phyloP scores from a whole-genome alignment of 192 early-diverging fungal genomes.

The Rhizophlyctis rosea region DNA sequence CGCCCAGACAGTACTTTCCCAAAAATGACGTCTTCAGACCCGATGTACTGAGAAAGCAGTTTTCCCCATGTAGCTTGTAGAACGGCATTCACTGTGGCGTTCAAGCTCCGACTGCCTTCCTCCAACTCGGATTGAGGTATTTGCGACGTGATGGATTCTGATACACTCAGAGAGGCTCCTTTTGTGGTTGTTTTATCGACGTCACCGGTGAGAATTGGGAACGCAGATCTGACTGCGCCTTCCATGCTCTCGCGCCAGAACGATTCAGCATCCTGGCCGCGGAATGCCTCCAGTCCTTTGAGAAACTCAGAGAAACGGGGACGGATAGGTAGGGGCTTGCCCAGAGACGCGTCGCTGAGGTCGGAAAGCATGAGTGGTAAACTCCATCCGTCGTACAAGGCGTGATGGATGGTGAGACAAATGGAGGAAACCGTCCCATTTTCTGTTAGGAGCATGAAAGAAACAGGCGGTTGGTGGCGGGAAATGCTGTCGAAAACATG shows the following conservation, averaged over 20 bases:
- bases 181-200: too few species aligned
- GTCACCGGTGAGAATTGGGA: neutral
- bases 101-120: neutral
- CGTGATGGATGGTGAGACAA: constrained; percentile 17
- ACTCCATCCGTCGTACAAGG: constrained; percentile 4
- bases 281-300: too few species aligned
- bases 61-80: constrained; percentile 10
- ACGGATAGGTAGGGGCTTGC: too few species aligned
- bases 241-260: neutral
- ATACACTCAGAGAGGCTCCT: too few species aligned
- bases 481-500: too few species aligned
- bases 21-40: constrained; percentile 1
- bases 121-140: neutral
- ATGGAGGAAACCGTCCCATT: too few species aligned
- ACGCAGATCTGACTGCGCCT: neutral
- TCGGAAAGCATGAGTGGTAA: constrained; percentile 22
- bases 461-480: too few species aligned
- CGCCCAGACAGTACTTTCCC: neutral
- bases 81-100: neutral
- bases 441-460: too few species aligned
- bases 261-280: constrained; percentile 2
- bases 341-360: too few species aligned
- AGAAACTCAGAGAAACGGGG: too few species aligned
- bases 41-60: neutral
- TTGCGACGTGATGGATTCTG: too few species aligned